Conservation (phyloP, 345 rosid genomes). For the Tarenaya hassleriana region DNA sequence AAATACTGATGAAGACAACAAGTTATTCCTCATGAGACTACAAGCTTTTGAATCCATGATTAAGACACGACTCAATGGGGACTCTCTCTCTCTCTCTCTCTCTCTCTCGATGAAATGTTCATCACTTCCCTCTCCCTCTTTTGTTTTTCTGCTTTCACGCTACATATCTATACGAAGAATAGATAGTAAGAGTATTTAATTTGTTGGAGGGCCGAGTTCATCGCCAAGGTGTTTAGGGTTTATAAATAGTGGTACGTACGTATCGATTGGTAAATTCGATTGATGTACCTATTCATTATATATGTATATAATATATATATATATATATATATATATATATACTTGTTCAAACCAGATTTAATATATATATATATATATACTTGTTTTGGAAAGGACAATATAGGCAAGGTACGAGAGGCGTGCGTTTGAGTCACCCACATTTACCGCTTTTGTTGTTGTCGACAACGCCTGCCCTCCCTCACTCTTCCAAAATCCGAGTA, state of each 20-base stretch:
- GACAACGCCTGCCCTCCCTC: conserved; percentile 21
- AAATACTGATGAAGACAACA: too few species aligned
- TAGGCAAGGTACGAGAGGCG: conserved; percentile 19
- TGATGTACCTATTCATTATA: too few species aligned
- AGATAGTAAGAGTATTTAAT: too few species aligned
- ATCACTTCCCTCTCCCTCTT: conserved; percentile 19
- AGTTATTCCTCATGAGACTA: too few species aligned
- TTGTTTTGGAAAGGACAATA: conserved; percentile 14
- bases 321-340: neutral
- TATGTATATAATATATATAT: too few species aligned
- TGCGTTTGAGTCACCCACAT: conserved; percentile 24
- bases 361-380: conserved; percentile 11
- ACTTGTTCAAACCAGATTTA: too few species aligned
- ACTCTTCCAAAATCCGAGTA: too few species aligned
- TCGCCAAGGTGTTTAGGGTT: too few species aligned
- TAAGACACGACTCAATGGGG: conserved; percentile 28
- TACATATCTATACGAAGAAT: too few species aligned
- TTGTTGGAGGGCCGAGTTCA: too few species aligned
- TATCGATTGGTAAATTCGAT: too few species aligned
- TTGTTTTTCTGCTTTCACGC: conserved; percentile 23
- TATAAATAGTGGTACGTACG: too few species aligned
- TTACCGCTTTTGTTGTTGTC: conserved; percentile 23
- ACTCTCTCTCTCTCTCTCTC: conserved; percentile 22
- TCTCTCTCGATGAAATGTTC: conserved; percentile 19
- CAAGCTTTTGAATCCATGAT: neutral